These are phyloP conservation scores for Cadophora sp. DNA, from an alignment of 2,329 filamentous ascomycete genomes.

Conservation along the genomic window DNA sequence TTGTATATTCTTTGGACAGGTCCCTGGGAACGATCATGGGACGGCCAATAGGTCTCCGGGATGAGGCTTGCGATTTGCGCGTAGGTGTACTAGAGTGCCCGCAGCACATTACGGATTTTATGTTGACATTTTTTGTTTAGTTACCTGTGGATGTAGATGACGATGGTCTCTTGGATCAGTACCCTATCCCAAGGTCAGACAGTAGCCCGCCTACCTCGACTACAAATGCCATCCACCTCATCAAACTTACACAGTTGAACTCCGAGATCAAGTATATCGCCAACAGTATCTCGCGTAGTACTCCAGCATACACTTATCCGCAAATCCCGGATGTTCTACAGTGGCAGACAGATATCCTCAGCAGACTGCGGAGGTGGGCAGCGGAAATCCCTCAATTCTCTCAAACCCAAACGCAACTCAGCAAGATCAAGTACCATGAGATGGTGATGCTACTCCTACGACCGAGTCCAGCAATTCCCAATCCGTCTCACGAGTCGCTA, in stretches of 20 bases:
- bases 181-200: background rate
- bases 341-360: slow-evolving; percentile 54
- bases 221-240: slow-evolving; percentile 50
- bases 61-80: slow-evolving; percentile 60
- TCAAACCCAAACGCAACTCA: slow-evolving; percentile 41
- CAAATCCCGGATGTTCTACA: slow-evolving; percentile 50
- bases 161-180: slow-evolving; percentile 19
- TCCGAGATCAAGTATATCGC: slow-evolving; percentile 61
- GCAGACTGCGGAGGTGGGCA: slow-evolving; percentile 50
- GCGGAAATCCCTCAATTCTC: slow-evolving; percentile 44
- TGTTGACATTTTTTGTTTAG: slow-evolving; percentile 15
- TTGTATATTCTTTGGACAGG: slow-evolving; percentile 58
- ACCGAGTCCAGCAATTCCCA: slow-evolving; percentile 58
- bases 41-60: slow-evolving; percentile 59
- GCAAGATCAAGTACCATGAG: slow-evolving; percentile 58
- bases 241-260: slow-evolving; percentile 55
- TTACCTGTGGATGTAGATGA: slow-evolving; percentile 37
- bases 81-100: slow-evolving; percentile 42
- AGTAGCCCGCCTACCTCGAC: slow-evolving; percentile 9
- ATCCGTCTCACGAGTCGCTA: slow-evolving; percentile 50
- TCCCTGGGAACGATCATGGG: slow-evolving; percentile 62
- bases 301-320: slow-evolving; percentile 56
- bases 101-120: background rate
- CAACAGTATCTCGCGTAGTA: slow-evolving; percentile 56
- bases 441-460: slow-evolving; percentile 56